Percentiles rank a stretch among this genome's conserved stretches.
phyloP scores from a whole-genome alignment of 148 eudicot species.

The Rhododendron henanense region DNA sequence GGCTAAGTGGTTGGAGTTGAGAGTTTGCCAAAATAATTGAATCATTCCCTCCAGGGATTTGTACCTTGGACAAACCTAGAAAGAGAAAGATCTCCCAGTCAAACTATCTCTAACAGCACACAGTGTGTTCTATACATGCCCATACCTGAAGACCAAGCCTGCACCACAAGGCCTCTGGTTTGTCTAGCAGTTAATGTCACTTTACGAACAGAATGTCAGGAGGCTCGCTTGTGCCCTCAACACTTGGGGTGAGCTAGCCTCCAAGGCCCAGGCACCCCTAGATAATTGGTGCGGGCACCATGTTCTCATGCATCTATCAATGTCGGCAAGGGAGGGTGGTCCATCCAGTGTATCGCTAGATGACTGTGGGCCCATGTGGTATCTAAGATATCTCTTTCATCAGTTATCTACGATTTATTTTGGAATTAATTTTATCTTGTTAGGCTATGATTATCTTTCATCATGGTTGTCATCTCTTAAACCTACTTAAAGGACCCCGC shows the following conservation, averaged over 20 bases:
- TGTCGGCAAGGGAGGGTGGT: background rate
- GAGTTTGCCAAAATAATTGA: background rate
- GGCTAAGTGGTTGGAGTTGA: background rate
- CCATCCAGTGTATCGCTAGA: background rate
- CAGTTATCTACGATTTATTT: background rate
- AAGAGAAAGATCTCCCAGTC: background rate
- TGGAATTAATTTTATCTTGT: background rate
- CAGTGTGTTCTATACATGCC: background rate
- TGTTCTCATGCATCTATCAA: background rate
- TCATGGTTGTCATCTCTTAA: background rate
- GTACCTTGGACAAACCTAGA: background rate
- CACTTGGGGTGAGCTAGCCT: background rate
- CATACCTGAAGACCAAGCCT: background rate
- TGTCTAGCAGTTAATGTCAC: background rate
- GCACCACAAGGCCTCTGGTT: background rate
- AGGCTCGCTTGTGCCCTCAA: background rate
- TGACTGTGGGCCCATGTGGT: background rate
- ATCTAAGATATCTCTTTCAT: background rate
- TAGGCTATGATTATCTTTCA: background rate
- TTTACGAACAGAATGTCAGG: background rate
- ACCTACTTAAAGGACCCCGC: background rate
- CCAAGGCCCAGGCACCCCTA: background rate
- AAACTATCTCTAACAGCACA: background rate
- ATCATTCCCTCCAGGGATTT: background rate
- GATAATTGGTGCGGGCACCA: background rate